Evolutionary conservation across 306 rosid species (phyloP).

Genomic region (Ochetophila trinervis): DNA sequence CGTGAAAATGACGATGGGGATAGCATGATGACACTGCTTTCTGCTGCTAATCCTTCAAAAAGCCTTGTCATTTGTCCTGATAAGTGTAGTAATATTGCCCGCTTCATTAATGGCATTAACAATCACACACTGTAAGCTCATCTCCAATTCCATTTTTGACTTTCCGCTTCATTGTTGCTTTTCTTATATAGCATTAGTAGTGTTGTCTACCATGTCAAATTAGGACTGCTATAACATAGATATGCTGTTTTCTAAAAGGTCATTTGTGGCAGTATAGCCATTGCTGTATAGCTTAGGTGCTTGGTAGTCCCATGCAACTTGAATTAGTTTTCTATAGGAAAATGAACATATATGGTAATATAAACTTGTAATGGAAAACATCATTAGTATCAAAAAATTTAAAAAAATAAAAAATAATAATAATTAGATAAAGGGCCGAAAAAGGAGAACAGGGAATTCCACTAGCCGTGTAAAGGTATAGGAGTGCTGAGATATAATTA

Average conservation of each 20-base stretch:
- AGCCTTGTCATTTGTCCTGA: conserved; percentile 92
- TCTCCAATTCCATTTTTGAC: conserved; percentile 9
- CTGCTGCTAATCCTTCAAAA: conserved; percentile 59
- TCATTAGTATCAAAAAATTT: neutral
- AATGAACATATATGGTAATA: neutral
- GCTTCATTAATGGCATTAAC: conserved; percentile 90
- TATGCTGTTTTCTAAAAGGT: neutral
- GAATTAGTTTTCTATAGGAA: neutral
- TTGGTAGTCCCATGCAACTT: neutral
- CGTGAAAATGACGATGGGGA: conserved; percentile 88
- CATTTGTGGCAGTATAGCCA: too few species aligned
- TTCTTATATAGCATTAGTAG: neutral
- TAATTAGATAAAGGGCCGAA: too few species aligned
- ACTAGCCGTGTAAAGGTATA: neutral
- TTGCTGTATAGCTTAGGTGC: too few species aligned
- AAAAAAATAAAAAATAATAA: too few species aligned
- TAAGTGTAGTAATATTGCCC: conserved; percentile 80
- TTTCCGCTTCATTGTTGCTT: neutral
- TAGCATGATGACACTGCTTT: conserved; percentile 94
- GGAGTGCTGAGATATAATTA: too few species aligned
- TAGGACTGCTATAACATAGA: neutral
- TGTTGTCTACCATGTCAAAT: neutral
- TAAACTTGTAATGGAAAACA: neutral
- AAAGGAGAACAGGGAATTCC: too few species aligned
- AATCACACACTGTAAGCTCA: conserved; percentile 78